phyloP scores from a whole-genome alignment of 768 basidiomycete species.

The Dioszegia crocea region DNA sequence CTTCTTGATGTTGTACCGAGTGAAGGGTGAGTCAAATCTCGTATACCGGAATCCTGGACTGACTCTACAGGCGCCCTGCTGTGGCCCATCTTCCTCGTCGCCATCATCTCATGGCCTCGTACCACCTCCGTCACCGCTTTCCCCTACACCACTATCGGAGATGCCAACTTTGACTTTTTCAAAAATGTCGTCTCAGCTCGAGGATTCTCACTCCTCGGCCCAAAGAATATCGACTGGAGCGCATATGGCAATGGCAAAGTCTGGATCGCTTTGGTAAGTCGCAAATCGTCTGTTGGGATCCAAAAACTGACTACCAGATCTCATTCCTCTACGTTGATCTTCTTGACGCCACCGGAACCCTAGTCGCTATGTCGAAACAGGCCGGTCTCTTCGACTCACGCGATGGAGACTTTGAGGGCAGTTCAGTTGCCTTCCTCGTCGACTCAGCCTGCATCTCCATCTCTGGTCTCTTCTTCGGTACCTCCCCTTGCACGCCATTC shows the following conservation, averaged over 20 bases:
- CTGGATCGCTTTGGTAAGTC: conserved; percentile 69
- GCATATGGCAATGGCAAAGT: conserved; percentile 62
- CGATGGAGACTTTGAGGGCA: conserved; percentile 80
- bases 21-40: conserved; percentile 60
- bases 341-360: conserved; percentile 61
- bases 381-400: conserved; percentile 80
- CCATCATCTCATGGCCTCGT: conserved; percentile 84
- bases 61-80: conserved; percentile 60
- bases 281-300: neutral
- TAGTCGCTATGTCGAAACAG: conserved; percentile 88
- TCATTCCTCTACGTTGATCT: conserved; percentile 90
- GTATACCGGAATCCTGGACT: neutral
- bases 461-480: conserved; percentile 41
- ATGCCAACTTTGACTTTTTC: conserved; percentile 76
- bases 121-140: conserved; percentile 74
- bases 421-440: conserved; percentile 49
- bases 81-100: conserved; percentile 68
- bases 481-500: conserved; percentile 39
- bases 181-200: conserved; percentile 65
- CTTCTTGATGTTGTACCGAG: conserved; percentile 75
- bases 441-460: conserved; percentile 38
- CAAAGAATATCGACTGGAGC: conserved; percentile 36
- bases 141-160: conserved; percentile 65
- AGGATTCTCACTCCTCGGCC: conserved; percentile 37
- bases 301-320: conserved; percentile 45